A percentile compares a stretch with the other conserved stretches of the same genome.
phyloP scores from a whole-genome alignment of 306 rosid species.

The Castanopsis chinensis region DNA sequence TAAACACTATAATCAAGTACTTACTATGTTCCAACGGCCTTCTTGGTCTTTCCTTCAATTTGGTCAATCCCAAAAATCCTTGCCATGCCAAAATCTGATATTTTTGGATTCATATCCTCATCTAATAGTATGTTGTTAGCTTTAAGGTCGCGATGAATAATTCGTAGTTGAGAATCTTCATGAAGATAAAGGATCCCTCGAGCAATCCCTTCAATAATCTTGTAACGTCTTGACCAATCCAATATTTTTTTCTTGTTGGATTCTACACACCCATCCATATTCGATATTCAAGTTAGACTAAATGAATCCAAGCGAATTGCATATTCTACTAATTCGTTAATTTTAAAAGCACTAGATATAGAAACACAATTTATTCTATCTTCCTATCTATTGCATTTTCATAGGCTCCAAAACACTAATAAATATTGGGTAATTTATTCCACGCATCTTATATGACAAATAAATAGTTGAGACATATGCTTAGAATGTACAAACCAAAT shows the following conservation, averaged over 20 bases:
- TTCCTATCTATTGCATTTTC: no score
- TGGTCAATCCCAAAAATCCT: slow-evolving; percentile 26
- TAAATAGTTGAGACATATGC: background rate
- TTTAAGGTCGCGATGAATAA: slow-evolving; percentile 33
- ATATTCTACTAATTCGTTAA: no score
- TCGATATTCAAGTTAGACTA: background rate
- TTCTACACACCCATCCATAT: slow-evolving; percentile 15
- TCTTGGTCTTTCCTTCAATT: slow-evolving; percentile 24
- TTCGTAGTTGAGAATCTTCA: no score
- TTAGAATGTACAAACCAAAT: no score
- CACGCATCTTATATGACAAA: no score
- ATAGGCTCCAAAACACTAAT: no score
- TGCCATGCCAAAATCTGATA: slow-evolving; percentile 53
- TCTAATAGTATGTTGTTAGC: slow-evolving; percentile 40
- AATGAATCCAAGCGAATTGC: no score
- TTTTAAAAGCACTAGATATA: no score
- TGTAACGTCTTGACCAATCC: background rate
- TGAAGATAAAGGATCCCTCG: no score
- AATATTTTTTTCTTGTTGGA: background rate
- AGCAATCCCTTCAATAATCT: slow-evolving; percentile 38
- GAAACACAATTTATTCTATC: no score
- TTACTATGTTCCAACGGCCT: slow-evolving; percentile 46
- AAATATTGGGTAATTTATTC: no score
- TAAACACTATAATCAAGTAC: background rate
- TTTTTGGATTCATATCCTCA: slow-evolving; percentile 31